A percentile compares a stretch with the other conserved stretches of the same genome.
Conservation (phyloP, 208 protist genomes). For the Wallacemonas sp. region DNA sequence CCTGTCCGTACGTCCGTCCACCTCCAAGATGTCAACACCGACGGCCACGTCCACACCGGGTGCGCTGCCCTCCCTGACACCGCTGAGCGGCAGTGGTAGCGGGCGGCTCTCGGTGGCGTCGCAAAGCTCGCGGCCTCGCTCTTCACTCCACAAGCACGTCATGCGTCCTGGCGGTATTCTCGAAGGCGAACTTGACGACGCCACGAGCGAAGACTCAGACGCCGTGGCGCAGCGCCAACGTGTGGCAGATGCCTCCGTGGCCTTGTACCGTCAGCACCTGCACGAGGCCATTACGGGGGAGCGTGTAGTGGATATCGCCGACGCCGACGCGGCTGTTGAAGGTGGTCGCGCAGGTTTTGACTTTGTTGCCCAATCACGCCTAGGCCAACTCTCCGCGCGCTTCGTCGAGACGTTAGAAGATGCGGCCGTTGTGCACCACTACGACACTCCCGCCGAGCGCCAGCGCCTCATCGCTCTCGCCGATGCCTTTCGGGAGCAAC, state of each 20-base stretch:
- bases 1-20: no score
- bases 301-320: no score
- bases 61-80: no score
- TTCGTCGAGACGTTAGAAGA: not conserved
- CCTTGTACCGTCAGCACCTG: not conserved
- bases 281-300: conserved; percentile 6
- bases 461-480: conserved; percentile 11
- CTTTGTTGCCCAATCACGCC: conserved; percentile 1
- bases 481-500: conserved; percentile 14
- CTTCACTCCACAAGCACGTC: no score
- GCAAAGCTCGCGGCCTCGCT: no score
- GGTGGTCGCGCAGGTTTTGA: not conserved
- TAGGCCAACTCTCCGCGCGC: conserved; percentile 4
- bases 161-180: no score
- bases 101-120: no score
- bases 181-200: no score
- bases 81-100: no score
- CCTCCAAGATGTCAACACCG: no score
- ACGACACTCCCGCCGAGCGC: conserved; percentile 1
- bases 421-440: conserved; percentile 6
- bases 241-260: not conserved
- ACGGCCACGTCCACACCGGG: no score
- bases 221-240: not conserved
- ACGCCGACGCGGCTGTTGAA: not conserved
- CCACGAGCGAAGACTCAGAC: not conserved